Base-by-base conservation (phyloP, 495 filamentous ascomycete species). In the Aspergillus kassunensis region DNA sequence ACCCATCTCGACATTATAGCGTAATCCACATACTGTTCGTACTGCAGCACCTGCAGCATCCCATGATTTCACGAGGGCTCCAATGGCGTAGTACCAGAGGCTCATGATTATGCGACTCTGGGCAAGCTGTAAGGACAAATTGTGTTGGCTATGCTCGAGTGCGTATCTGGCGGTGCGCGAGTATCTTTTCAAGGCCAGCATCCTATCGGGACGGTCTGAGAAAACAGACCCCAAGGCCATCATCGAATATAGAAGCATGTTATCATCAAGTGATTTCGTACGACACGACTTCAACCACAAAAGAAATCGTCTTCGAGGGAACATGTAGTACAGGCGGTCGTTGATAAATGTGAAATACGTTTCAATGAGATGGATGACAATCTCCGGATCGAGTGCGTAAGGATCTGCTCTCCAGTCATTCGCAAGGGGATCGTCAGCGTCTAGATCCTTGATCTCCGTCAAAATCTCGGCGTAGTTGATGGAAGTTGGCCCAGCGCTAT, bases 211-310 rank as follows among this genome's bases (percentile, higher is more conserved):
- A n/a, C 77, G 73, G 12, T 73, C 63, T 0, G 83, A 82, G 54
- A 87, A 84, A 1, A 79, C 61, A 12, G 81, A 74, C 7, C 77
- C 81, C 54, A 82, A 53, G 2, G 80, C 73, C 58, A 88, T 78
- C 58, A 84, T 77, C 11, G 78, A 78, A 69, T 87, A 89, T 40
- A 85, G 74, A 41, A 86, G 73, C 82, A 88, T 90, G 58, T 77
- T 77, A 65, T 88, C 86, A 63, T 82, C 81, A 55, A 73, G 70
- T 36, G 74, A 78, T 61, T 86, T 86, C 16, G 69, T 65, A 12
- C 56, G 73, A 51, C 74, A 68, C 52, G 71, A 74, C 35, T 66
- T 73, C 29, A 81, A 52, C 81, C 81, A 85, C n/a, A 67, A 39
- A 19, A 73, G 42, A 48, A 84, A 81, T 10, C 61, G 70, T 53